These are phyloP conservation scores for Quercus berberidifolia DNA, from an alignment of 306 rosid species.

Conservation along the genomic window DNA sequence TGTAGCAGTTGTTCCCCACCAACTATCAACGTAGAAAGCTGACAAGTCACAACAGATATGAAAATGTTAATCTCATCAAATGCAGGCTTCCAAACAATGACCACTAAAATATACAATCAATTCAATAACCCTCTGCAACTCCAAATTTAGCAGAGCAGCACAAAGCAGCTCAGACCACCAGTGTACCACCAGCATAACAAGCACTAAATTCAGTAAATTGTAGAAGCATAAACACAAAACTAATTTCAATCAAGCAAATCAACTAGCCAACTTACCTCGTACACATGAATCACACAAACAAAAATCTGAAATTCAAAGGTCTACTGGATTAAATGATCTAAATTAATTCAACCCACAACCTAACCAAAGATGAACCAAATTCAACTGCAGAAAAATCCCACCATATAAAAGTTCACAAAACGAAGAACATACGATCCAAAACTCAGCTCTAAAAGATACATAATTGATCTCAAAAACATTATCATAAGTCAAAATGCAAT, in stretches of 20 bases:
- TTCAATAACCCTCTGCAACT: background rate
- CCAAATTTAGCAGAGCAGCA: background rate
- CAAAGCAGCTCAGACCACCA: slow-evolving; percentile 1
- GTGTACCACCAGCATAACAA: background rate
- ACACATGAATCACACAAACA: background rate
- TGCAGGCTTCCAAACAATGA: background rate
- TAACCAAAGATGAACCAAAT: background rate
- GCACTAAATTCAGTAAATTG: background rate
- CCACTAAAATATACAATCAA: background rate
- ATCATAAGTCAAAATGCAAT: background rate
- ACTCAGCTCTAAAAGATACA: background rate
- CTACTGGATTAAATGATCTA: background rate
- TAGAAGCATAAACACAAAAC: background rate
- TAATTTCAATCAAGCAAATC: background rate
- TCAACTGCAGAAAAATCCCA: background rate
- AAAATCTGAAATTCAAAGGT: background rate
- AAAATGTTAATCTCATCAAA: background rate
- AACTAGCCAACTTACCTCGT: background rate
- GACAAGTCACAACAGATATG: background rate
- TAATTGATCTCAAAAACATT: background rate
- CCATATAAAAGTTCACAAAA: background rate
- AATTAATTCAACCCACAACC: background rate
- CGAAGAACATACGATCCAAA: background rate
- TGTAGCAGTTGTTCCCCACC: slow-evolving; percentile 81
- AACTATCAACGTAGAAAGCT: slow-evolving; percentile 83